phyloP scores from a whole-genome alignment of 345 rosid genomes.

The Psidium friedrichsthalianum region DNA sequence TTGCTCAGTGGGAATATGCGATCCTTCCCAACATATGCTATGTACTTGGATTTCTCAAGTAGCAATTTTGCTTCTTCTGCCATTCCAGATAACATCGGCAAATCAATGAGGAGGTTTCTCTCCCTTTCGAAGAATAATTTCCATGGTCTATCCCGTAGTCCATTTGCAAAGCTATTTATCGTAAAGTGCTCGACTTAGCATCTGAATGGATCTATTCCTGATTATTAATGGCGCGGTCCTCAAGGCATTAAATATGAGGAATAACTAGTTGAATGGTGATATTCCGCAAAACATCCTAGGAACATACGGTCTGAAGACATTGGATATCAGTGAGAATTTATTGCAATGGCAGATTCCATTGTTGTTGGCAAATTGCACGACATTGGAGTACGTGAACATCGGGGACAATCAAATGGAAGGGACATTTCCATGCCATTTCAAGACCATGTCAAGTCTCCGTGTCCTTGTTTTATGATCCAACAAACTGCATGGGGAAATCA shows the following conservation, averaged over 20 bases:
- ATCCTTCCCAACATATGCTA: accelerated
- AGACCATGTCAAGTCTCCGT: slow-evolving; percentile 10
- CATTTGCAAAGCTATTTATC: accelerated
- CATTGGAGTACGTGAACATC: slow-evolving; percentile 21
- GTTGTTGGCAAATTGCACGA: slow-evolving; percentile 16
- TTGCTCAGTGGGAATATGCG: accelerated
- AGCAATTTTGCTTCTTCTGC: background rate
- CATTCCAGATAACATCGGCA: background rate
- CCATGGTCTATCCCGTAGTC: background rate
- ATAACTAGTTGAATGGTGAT: background rate
- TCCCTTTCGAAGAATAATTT: background rate
- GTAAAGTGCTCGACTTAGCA: background rate
- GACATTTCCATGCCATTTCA: slow-evolving; percentile 23
- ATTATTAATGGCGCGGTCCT: background rate
- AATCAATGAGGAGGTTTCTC: too few relatives aligned
- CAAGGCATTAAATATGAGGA: background rate
- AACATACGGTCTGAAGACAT: slow-evolving; percentile 6
- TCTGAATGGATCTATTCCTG: background rate
- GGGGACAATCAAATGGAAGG: slow-evolving; percentile 21
- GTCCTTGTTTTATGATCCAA: slow-evolving; percentile 29
- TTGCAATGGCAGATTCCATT: slow-evolving; percentile 16
- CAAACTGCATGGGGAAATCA: slow-evolving; percentile 13
- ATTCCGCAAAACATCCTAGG: slow-evolving; percentile 6
- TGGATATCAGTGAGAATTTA: slow-evolving; percentile 24
- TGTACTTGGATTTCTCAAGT: accelerated